Base-by-base conservation (phyloP, 2,329 filamentous ascomycete genomes). In the Alternaria incomplexa region DNA sequence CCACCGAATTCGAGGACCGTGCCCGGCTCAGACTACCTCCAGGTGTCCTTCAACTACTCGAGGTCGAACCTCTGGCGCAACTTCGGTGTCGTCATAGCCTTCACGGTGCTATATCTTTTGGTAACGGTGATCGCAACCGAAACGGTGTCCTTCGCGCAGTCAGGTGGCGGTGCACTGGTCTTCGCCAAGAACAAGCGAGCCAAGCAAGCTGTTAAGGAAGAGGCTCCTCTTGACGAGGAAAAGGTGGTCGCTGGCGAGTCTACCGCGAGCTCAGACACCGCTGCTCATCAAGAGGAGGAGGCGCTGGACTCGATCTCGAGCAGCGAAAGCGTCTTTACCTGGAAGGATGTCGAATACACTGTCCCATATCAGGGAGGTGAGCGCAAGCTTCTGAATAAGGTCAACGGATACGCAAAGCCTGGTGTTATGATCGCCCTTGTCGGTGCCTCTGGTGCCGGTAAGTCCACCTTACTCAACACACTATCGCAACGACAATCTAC, bases 401-500 rank as follows among this genome's bases (percentile, higher is more conserved):
- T 96, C 62, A 90, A 85, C 61, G 93, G 93, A 2, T 95, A 92
- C 69, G 92, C 89, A 2, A 93, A 93, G 73, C 93, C 93, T 1
- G 92, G 93, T 17, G 81, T 91, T 17, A 89, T 96, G 86, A 89
- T 93, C 46, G 93, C 93, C 0, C 82, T 96, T 1, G 92, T 96
- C 84, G 93, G 93, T 57, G 91, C 91, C 2, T 92, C 90, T 0
- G 90, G 90, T 1, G 93, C 93, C 9, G 93, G 93, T 12, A 96
- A 96, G 81, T 94, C 92, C 0, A 96, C 93, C 0, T 82, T 96
- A 0, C 84, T 96, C 17, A 93, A 96, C 77, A 93, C 91, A 0
- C 80, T 92, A 2, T 89, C 91, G 0, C 91, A 94, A 73, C 87
- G 92, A 3, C 90, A 93, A 75, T 89, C 83, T 15, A 85, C 83